Percentiles rank a stretch among this genome's conserved stretches.
Conservation (phyloP, 2,329 filamentous ascomycete genomes). For the Cercospora sp. region DNA sequence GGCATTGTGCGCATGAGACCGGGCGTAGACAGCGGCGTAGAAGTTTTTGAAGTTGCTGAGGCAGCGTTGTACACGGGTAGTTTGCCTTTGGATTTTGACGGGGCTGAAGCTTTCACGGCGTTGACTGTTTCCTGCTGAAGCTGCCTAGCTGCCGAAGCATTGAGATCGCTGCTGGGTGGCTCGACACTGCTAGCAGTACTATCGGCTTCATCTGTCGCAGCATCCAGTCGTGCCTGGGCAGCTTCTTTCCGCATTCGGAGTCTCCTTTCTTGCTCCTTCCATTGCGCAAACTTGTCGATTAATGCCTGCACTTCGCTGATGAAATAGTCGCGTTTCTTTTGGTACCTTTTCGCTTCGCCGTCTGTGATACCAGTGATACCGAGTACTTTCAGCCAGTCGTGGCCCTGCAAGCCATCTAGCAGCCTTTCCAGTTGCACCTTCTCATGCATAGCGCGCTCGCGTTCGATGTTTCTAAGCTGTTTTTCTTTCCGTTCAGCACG, state of each 20-base stretch:
- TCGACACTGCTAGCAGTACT: constrained; percentile 45
- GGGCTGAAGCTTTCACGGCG: constrained; percentile 43
- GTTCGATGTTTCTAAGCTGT: constrained; percentile 67
- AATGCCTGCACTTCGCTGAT: constrained; percentile 78
- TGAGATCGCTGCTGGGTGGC: constrained; percentile 68
- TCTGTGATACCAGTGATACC: constrained; percentile 85
- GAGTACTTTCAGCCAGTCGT: constrained; percentile 91
- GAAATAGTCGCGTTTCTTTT: constrained; percentile 81
- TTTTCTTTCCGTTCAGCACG: constrained; percentile 66
- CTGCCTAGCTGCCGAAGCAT: constrained; percentile 71
- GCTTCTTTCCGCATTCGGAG: constrained; percentile 75
- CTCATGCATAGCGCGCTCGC: constrained; percentile 65
- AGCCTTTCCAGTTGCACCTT: constrained; percentile 65
- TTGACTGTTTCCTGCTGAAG: constrained; percentile 69
- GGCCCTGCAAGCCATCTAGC: constrained; percentile 80
- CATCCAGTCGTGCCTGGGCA: constrained; percentile 52
- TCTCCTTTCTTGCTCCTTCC: constrained; percentile 87
- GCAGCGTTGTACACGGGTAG: constrained; percentile 24
- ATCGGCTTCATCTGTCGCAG: constrained; percentile 44
- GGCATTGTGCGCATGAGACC: constrained; percentile 8
- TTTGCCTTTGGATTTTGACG: constrained; percentile 40
- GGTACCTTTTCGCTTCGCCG: constrained; percentile 79
- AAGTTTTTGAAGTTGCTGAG: constrained; percentile 17
- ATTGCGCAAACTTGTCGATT: constrained; percentile 81
- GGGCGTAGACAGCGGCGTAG: constrained; percentile 20